Evolutionary conservation across 768 basidiomycete genomes (phyloP).

Genomic region (Serendipita sp.): DNA sequence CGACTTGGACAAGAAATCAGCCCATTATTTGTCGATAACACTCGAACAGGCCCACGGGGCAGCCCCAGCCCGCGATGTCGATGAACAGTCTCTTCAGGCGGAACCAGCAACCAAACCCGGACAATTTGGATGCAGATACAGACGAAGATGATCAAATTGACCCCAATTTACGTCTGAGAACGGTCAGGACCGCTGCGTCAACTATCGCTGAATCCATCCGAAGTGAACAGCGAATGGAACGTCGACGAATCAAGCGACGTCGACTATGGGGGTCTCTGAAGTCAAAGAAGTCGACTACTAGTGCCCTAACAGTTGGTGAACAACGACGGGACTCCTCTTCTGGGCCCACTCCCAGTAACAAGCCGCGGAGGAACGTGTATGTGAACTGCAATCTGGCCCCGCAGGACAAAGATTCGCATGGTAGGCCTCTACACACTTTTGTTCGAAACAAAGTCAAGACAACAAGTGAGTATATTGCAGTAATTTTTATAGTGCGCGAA

Average conservation of each 20-base stretch:
- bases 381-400: conserved; percentile 56
- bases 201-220: conserved; percentile 77
- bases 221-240: conserved; percentile 48
- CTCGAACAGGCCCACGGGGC: neutral
- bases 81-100: conserved; percentile 2
- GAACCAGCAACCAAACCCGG: neutral
- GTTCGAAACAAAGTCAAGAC: conserved; percentile 87
- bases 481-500: neutral
- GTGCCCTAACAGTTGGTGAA: conserved; percentile 32
- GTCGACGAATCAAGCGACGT: conserved; percentile 22
- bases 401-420: conserved; percentile 46
- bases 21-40: too few species aligned
- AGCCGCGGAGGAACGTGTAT: conserved; percentile 55
- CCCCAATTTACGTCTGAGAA: conserved; percentile 72
- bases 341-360: conserved; percentile 18
- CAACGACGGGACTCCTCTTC: conserved; percentile 8
- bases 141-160: conserved; percentile 26
- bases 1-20: too few species aligned
- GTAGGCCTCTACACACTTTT: conserved; percentile 70
- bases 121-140: conserved; percentile 3
- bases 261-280: conserved; percentile 12
- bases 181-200: conserved; percentile 83
- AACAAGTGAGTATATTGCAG: conserved; percentile 45
- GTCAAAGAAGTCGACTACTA: conserved; percentile 8
- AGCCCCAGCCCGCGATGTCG: neutral